These are phyloP conservation scores for Aspergillus proliferans DNA, from an alignment of 2,329 filamentous ascomycete species.

Conservation along the genomic window DNA sequence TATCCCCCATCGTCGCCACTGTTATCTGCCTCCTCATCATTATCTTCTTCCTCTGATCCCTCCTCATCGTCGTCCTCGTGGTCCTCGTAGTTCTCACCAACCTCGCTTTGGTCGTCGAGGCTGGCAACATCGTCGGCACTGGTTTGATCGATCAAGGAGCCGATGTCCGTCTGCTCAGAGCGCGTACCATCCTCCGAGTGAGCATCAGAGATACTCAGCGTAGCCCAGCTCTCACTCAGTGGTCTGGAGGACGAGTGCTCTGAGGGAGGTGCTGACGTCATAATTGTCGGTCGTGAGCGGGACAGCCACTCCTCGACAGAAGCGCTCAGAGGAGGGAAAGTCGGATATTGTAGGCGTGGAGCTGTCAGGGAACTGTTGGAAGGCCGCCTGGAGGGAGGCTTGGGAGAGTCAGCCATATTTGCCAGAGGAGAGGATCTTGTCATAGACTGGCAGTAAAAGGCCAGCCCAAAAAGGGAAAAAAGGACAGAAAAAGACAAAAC, in stretches of 20 bases:
- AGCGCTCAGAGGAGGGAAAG: slow-evolving; percentile 31
- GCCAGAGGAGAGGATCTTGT: neutral
- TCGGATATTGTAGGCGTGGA: slow-evolving; percentile 36
- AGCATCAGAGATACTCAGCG: slow-evolving; percentile 37
- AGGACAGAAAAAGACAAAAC: too few species aligned
- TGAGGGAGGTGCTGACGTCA: slow-evolving; percentile 30
- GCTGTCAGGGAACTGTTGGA: slow-evolving; percentile 20
- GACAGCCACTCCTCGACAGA: slow-evolving; percentile 39
- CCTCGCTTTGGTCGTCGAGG: slow-evolving; percentile 35
- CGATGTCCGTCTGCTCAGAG: slow-evolving; percentile 39
- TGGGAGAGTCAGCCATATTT: slow-evolving; percentile 35
- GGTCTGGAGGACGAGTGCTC: slow-evolving; percentile 23
- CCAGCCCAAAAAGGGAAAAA: too few species aligned
- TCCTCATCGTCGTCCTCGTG: slow-evolving; percentile 19
- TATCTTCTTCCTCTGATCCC: slow-evolving; percentile 21
- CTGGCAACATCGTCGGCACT: slow-evolving; percentile 41
- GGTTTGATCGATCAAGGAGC: slow-evolving; percentile 38
- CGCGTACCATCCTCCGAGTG: slow-evolving; percentile 41
- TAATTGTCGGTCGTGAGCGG: slow-evolving; percentile 34
- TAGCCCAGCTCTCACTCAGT: slow-evolving; percentile 43
- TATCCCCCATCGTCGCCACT: slow-evolving; percentile 16
- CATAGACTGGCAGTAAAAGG: too few species aligned
- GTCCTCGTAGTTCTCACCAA: slow-evolving; percentile 27
- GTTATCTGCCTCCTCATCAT: slow-evolving; percentile 24
- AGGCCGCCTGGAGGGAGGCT: slow-evolving; percentile 23